Base-by-base conservation (phyloP, 2,329 filamentous ascomycete species). In the Monosporascus sp. region DNA sequence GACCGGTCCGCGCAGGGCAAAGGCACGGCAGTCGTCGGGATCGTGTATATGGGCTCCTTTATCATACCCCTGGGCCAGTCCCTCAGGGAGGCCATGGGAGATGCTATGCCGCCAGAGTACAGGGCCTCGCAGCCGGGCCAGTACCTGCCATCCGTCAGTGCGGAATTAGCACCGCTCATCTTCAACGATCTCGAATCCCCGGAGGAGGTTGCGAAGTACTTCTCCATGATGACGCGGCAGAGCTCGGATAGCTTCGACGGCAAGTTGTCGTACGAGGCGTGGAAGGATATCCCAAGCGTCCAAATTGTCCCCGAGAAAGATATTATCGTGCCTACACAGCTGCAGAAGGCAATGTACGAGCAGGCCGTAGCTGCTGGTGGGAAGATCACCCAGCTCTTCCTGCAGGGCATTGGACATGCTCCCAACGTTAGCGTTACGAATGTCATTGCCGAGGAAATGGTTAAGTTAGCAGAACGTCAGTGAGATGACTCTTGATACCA, bases 21-120 rank as follows among this genome's bases (percentile, higher is more conserved):
- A 25, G 15, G 41, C 0, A 68, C 68, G 6, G 67, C 64, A 2
- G 60, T 71, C 9, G 47, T 60, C 3, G 61, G 60, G 17, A 50
- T 71, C 1, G 52, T 65, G n/a, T 70, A 67, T 39, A 57, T 70
- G 41, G 55, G 49, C 14, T 50, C 31, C 31, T 34, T 34, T 34
- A 34, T 34, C 31, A 5, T 34, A 55, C 7, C 49, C 27, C 44
- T 48, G 18, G 57, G 57, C 20, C n/a, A 49, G 24, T 48, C 42
- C 8, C 27, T 50, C 42, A 55, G 57, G 9, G 22, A 47, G 37
- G 14, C 11, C 31, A 34, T 34, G 31, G 31, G 31, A 4, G 31
- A 34, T 34, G 31, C 31, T 34, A 34, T 34, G 31, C 31, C 31
- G 11, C 31, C 31, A 34, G 31, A 34, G 11, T 34, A 34, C 31